phyloP scores from a whole-genome alignment of 495 filamentous ascomycete species.

The Penicillium verhagenii region DNA sequence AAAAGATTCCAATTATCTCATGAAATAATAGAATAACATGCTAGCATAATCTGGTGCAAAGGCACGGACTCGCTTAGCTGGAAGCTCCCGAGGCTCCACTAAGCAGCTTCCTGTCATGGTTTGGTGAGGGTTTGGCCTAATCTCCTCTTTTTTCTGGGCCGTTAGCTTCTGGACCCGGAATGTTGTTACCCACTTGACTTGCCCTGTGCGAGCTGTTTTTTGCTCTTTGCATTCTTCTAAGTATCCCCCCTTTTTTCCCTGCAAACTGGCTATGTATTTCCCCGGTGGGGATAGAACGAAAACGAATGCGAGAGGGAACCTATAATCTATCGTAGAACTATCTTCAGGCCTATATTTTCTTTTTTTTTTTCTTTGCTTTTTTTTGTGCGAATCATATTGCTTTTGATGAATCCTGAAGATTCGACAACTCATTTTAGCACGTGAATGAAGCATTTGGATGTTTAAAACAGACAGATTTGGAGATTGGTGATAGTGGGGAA shows the following conservation, averaged over 20 bases:
- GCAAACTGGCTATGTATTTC: too few relatives aligned
- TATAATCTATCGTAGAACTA: not conserved
- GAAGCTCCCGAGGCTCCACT: constrained; percentile 8
- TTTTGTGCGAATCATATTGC: not conserved
- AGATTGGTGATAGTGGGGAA: not conserved
- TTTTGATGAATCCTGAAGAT: not conserved
- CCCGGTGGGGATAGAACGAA: not conserved
- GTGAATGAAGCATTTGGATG: too few relatives aligned
- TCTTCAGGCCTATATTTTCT: not conserved
- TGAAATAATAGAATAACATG: too few relatives aligned
- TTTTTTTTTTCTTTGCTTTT: not conserved
- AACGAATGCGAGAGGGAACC: not conserved
- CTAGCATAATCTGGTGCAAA: not conserved
- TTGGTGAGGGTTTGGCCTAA: constrained; percentile 6
- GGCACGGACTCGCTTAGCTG: constrained; percentile 6
- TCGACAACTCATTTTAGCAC: not conserved
- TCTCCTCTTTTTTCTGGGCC: constrained; percentile 1
- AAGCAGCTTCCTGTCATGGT: constrained; percentile 19
- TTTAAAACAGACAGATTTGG: not conserved
- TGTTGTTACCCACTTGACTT: constrained; percentile 4
- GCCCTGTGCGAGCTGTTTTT: not conserved
- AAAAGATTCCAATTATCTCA: too few relatives aligned
- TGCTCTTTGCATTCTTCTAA: too few relatives aligned
- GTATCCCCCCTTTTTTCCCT: not conserved
- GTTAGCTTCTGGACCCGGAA: constrained; percentile 4